Conservation (phyloP, 495 filamentous ascomycete species). For the Sabuloglossum arenarium region DNA sequence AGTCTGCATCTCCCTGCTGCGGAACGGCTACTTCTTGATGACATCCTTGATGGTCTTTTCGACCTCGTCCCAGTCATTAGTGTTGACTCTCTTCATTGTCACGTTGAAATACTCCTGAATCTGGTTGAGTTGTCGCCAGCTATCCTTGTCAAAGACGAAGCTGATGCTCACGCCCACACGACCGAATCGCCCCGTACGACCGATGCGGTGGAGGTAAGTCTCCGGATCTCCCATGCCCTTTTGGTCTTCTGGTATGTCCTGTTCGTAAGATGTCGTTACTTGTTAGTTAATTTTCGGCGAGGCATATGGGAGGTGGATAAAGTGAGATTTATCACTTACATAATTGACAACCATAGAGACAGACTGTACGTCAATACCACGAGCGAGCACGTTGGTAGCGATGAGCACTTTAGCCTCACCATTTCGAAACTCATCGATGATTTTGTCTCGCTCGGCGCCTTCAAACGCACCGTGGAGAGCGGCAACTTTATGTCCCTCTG, state of each 20-base stretch:
- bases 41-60: conserved; percentile 61
- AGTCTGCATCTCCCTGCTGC: too few relatives aligned
- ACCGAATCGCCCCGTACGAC: conserved; percentile 90
- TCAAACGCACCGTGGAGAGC: conserved; percentile 73
- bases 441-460: conserved; percentile 56
- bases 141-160: conserved; percentile 64
- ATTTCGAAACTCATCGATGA: conserved; percentile 73
- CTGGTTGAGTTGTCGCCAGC: conserved; percentile 49
- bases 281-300: not conserved
- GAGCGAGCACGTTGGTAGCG: conserved; percentile 89
- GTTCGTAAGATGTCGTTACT: not conserved
- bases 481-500: conserved; percentile 77
- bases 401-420: conserved; percentile 92
- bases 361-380: conserved; percentile 91
- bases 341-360: conserved; percentile 98
- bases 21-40: conserved; percentile 60
- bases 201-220: conserved; percentile 96
- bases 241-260: conserved; percentile 35
- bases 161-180: conserved; percentile 90
- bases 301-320: not conserved
- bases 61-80: conserved; percentile 68
- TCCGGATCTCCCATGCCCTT: conserved; percentile 47
- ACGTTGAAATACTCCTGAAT: conserved; percentile 56
- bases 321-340: conserved; percentile 15
- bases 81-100: conserved; percentile 34